These are phyloP conservation scores for Prunus campanulata DNA, from an alignment of 306 rosid genomes.

Conservation along the genomic window DNA sequence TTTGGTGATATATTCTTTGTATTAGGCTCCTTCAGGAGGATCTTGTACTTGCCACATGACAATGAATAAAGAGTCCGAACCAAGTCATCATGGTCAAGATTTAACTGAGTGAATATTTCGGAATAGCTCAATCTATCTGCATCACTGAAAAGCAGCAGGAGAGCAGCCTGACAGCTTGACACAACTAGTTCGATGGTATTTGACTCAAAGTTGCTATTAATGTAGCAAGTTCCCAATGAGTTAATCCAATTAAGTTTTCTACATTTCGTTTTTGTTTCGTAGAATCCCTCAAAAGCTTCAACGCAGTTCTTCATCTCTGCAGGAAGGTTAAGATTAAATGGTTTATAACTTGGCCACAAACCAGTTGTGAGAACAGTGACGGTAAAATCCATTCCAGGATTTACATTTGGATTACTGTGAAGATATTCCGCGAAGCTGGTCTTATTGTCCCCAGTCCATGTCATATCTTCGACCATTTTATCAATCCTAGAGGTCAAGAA, in stretches of 20 bases:
- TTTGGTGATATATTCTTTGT: constrained; percentile 42
- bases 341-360: constrained; percentile 78
- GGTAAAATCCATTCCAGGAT: constrained; percentile 65
- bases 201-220: constrained; percentile 56
- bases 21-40: constrained; percentile 62
- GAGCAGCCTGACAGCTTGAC: constrained; percentile 77
- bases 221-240: constrained; percentile 68
- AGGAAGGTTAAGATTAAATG: constrained; percentile 68
- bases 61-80: constrained; percentile 65
- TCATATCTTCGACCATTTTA: constrained; percentile 71
- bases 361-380: constrained; percentile 76
- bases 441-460: constrained; percentile 60
- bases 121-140: constrained; percentile 62
- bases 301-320: constrained; percentile 71
- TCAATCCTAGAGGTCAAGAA: constrained; percentile 77
- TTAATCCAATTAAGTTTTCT: constrained; percentile 76
- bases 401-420: constrained; percentile 33
- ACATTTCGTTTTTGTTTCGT: constrained; percentile 49
- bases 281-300: constrained; percentile 62
- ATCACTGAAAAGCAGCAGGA: constrained; percentile 56
- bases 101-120: constrained; percentile 59
- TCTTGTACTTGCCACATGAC: constrained; percentile 68
- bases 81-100: constrained; percentile 46
- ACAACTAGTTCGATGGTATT: constrained; percentile 66
- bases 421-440: constrained; percentile 62